A percentile compares a stretch with the other conserved stretches of the same genome.
Evolutionary conservation across 1,139 yeast species (phyloP).

Genomic region (Geotrichum carabidarum): DNA sequence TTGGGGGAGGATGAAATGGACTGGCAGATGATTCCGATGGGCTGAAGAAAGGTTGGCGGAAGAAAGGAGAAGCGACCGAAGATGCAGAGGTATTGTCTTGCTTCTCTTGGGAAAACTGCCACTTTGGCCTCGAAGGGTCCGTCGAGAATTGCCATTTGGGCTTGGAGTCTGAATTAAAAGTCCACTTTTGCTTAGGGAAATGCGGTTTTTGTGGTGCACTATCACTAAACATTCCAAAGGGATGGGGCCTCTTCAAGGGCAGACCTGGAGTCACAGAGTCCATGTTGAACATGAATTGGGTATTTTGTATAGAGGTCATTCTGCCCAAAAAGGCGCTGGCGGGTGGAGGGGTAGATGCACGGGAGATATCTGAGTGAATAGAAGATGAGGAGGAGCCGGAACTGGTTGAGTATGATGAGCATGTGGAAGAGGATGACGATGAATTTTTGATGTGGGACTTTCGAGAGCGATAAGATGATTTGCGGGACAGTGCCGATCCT

Average conservation of each 20-base stretch:
- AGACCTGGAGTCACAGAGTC: neutral
- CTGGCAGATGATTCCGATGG: slow-evolving; percentile 11
- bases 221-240: slow-evolving; percentile 10
- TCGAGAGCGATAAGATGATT: slow-evolving; percentile 14
- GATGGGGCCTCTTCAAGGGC: slow-evolving; percentile 15
- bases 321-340: slow-evolving; percentile 9
- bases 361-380: slow-evolving; percentile 14
- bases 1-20: slow-evolving; percentile 6
- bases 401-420: slow-evolving; percentile 23
- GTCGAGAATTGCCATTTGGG: slow-evolving; percentile 13
- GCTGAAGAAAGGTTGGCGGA: slow-evolving; percentile 17
- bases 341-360: slow-evolving; percentile 6
- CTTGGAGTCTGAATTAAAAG: slow-evolving; percentile 11
- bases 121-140: slow-evolving; percentile 2
- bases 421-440: slow-evolving; percentile 22
- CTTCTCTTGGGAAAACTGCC: slow-evolving; percentile 5
- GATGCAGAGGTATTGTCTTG: neutral
- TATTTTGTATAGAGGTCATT: neutral
- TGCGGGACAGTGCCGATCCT: slow-evolving; percentile 25
- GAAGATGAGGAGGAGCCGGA: slow-evolving; percentile 18
- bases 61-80: slow-evolving; percentile 15
- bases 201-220: slow-evolving; percentile 1
- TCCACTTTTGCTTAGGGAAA: slow-evolving; percentile 12
- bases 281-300: slow-evolving; percentile 6
- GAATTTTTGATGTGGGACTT: slow-evolving; percentile 8